phyloP scores from a whole-genome alignment of 2,329 filamentous ascomycete genomes.

The Verticillium isaacii region DNA sequence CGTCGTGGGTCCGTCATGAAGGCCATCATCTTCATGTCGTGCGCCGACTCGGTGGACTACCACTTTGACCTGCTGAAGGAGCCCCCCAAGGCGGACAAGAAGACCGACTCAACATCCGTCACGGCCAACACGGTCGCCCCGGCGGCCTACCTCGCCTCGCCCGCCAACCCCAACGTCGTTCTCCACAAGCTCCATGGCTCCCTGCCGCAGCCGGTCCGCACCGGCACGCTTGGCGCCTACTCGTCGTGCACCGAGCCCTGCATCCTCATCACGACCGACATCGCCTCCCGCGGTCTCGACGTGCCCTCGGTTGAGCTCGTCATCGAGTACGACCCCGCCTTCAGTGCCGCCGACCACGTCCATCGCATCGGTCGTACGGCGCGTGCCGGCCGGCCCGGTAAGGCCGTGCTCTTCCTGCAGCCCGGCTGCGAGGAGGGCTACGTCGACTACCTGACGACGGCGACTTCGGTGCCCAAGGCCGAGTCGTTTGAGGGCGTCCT shows the following conservation, averaged over 20 bases:
- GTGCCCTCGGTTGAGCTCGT: conserved; percentile 92
- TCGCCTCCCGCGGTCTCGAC: conserved; percentile 92
- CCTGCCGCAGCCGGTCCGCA: conserved; percentile 80
- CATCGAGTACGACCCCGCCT: conserved; percentile 93
- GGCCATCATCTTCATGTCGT: conserved; percentile 93
- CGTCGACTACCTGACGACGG: conserved; percentile 60
- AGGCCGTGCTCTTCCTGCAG: conserved; percentile 83
- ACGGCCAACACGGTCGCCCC: conserved; percentile 60
- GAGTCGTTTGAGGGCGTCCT: conserved; percentile 51
- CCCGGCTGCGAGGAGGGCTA: conserved; percentile 93
- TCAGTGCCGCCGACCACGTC: conserved; percentile 87
- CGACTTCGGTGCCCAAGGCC: conserved; percentile 39
- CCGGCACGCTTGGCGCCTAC: conserved; percentile 79
- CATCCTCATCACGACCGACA: conserved; percentile 89
- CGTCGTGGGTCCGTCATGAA: conserved; percentile 92
- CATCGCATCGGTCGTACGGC: conserved; percentile 94
- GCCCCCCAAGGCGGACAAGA: conserved; percentile 20
- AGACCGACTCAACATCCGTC: conserved; percentile 2
- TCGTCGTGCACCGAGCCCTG: conserved; percentile 67
- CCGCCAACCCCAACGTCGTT: conserved; percentile 67
- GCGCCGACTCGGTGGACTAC: conserved; percentile 94
- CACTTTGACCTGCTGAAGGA: conserved; percentile 78
- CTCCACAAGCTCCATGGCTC: conserved; percentile 90
- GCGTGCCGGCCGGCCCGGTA: conserved; percentile 81
- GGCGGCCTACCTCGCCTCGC: conserved; percentile 67